Percentiles rank a stretch among this genome's conserved stretches.
These are phyloP conservation scores for Hydrangea macrophylla DNA, from an alignment of 148 eudicot species.

Conservation along the genomic window DNA sequence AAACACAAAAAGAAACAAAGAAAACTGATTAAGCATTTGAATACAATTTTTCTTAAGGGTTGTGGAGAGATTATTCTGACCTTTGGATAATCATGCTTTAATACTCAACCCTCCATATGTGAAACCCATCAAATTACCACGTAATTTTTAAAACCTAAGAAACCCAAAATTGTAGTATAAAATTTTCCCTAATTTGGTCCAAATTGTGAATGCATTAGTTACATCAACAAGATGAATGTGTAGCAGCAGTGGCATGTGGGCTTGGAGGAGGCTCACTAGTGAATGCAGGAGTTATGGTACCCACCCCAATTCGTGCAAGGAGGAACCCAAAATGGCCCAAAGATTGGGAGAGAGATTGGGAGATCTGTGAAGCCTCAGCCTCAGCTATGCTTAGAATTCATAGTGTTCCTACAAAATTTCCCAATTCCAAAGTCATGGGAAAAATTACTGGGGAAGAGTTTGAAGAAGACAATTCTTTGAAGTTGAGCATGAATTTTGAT, in stretches of 20 bases:
- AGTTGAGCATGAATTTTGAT: slow-evolving; percentile 33
- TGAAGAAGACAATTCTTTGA: slow-evolving; percentile 12
- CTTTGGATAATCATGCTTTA: no score
- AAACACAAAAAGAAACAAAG: no score
- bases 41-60: no score
- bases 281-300: slow-evolving; percentile 35
- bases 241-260: slow-evolving; percentile 35
- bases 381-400: slow-evolving; percentile 31
- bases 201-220: slow-evolving; percentile 10
- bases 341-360: slow-evolving; percentile 40
- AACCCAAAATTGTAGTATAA: no score
- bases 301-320: slow-evolving; percentile 25
- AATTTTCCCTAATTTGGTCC: no score
- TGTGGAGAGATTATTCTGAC: no score
- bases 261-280: slow-evolving; percentile 38
- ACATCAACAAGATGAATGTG: slow-evolving; percentile 19
- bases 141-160: no score
- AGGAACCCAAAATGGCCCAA: slow-evolving; percentile 35
- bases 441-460: slow-evolving; percentile 24
- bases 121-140: no score
- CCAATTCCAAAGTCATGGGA: slow-evolving; percentile 28
- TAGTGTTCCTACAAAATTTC: slow-evolving; percentile 23
- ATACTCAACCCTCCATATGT: no score
- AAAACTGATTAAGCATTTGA: no score
- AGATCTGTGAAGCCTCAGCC: slow-evolving; percentile 25